Evolutionary conservation across 345 rosid genomes (phyloP), one percentile per base, ranked within the genome.

Genomic region (Salix viminalis): DNA sequence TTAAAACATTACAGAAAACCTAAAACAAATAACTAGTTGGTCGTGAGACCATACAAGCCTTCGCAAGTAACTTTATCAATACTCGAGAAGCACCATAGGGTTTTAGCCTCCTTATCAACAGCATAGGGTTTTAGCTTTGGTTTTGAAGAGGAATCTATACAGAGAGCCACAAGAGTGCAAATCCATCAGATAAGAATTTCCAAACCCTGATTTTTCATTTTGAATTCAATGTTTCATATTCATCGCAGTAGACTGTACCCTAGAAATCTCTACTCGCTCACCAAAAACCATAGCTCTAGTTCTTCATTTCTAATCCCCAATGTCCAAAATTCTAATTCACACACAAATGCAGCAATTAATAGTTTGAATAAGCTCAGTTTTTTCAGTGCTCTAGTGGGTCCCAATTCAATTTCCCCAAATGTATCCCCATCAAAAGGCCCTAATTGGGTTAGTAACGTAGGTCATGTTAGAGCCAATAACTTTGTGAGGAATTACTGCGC

Each of bases 401-500:
- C 79, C 37, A 52, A 50, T 83, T 79, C 70, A 21, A 68, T 75
- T 74, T 16, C 44, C 73, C 26, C 83, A 19, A 62, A 75, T 74
- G 14, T 26, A 54, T 58, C 71, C 78, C 69, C 67, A 10, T 61
- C 75, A 7, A 77, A 78, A 81, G 71, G 61, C 64, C 76, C 83
- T 60, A 68, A 41, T 70, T 75, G 76, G 21, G 32, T 37, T 7
- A 6, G 26, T 28, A 18, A 36, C 44, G 21, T 8, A 1, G 19
- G 52, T 75, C 39, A 1, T 34, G 52, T 36, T 69, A 69, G 26
- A 67, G 41, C 36, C 61, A 30, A 23, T 66, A 19, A 12, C 65
- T 78, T 72, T 48, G 5, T 67, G 28, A 90, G 96, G 75, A 85
- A 78, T 65, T 92, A 89, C 73, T 85, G 91, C 79, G 83, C 90